Percentiles rank a stretch among this genome's conserved stretches.
Evolutionary conservation across 345 rosid genomes (phyloP).

Genomic region (Sonneratia caseolaris): DNA sequence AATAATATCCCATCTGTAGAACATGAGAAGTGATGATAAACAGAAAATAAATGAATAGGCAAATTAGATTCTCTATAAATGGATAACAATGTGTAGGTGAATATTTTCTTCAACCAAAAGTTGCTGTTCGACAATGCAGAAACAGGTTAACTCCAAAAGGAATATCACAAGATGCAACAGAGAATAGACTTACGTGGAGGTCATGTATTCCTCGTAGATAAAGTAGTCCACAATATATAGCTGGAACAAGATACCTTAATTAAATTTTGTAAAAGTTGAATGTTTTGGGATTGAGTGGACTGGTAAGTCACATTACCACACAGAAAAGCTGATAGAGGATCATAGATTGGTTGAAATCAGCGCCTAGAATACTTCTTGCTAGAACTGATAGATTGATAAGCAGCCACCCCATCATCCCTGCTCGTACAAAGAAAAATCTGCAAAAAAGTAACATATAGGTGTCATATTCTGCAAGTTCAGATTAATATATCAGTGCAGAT

Average conservation of each 20-base stretch:
- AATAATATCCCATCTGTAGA: constrained; percentile 83
- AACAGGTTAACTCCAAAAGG: too few species aligned
- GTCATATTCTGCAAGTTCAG: background rate
- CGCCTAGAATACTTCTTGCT: constrained; percentile 53
- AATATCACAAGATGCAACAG: background rate
- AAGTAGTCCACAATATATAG: constrained; percentile 76
- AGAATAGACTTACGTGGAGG: constrained; percentile 67
- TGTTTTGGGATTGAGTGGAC: background rate
- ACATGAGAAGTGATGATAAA: background rate
- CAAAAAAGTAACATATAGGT: constrained; percentile 11
- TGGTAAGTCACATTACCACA: constrained; percentile 34
- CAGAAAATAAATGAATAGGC: background rate
- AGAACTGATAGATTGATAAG: constrained; percentile 80
- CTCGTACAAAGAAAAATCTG: constrained; percentile 91
- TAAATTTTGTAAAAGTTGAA: background rate
- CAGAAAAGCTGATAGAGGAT: constrained; percentile 76
- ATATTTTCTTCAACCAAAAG: background rate
- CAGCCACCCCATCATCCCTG: constrained; percentile 99
- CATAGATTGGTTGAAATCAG: constrained; percentile 52
- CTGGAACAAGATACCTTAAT: constrained; percentile 27
- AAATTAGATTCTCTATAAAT: background rate
- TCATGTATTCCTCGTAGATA: constrained; percentile 79
- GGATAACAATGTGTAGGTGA: background rate
- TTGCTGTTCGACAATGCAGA: background rate
- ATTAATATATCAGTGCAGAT: background rate